Evolutionary conservation across 2,329 filamentous ascomycete species (phyloP).

Genomic region (Curvularia hawaiiensis): DNA sequence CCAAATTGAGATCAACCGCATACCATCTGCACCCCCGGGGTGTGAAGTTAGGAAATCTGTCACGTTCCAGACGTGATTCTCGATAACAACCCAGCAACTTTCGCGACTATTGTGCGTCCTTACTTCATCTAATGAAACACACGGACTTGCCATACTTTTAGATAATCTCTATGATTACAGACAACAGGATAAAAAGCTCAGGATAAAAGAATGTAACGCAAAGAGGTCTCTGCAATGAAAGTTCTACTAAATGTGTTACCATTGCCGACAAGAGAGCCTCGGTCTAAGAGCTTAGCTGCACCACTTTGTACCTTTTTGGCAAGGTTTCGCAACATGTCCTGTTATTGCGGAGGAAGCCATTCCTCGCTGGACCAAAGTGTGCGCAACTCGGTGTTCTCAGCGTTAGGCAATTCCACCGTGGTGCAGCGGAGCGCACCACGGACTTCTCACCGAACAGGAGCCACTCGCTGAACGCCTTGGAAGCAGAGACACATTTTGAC

Average conservation of each 20-base stretch:
- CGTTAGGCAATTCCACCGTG: neutral
- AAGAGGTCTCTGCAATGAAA: too few relatives aligned
- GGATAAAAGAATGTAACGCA: neutral
- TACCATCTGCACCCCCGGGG: constrained; percentile 56
- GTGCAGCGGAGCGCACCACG: neutral
- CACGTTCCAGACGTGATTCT: constrained; percentile 68
- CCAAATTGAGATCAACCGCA: neutral
- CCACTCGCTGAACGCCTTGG: neutral
- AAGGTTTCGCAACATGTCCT: too few relatives aligned
- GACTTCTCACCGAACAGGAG: neutral
- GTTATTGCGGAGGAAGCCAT: too few relatives aligned
- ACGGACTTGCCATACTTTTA: neutral
- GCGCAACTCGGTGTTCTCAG: neutral
- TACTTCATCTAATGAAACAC: neutral
- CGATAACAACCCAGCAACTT: constrained; percentile 67
- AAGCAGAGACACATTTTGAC: neutral
- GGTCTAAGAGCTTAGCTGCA: neutral
- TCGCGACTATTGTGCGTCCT: constrained; percentile 9
- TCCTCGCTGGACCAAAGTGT: neutral
- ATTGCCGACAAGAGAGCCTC: neutral
- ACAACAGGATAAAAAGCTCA: neutral
- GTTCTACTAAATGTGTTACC: neutral
- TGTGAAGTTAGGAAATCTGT: constrained; percentile 65
- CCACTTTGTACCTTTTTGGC: neutral
- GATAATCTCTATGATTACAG: neutral